phyloP scores from a whole-genome alignment of 371 early-diverging fungal genomes.

The Entomophthora muscae region DNA sequence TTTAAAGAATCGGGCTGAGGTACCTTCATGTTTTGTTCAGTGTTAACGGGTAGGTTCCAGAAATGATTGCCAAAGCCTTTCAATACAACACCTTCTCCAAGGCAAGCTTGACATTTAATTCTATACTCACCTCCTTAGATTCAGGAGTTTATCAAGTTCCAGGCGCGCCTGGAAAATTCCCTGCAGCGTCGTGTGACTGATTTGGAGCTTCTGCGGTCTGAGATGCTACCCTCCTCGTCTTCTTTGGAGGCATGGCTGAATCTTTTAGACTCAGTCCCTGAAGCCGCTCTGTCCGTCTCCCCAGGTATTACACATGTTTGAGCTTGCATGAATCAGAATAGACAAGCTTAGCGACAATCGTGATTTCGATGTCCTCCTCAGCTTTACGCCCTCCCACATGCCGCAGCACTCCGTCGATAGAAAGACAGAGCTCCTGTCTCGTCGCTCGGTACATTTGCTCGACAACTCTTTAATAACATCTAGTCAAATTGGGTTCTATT shows the following conservation, averaged over 20 bases:
- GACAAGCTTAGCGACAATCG: neutral
- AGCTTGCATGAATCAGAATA: neutral
- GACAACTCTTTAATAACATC: neutral
- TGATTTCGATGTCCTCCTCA: neutral
- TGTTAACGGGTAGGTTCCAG: neutral
- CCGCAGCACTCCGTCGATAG: neutral
- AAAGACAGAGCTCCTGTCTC: neutral
- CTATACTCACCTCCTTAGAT: neutral
- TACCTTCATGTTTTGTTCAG: neutral
- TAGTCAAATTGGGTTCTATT: neutral
- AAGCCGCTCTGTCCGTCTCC: neutral
- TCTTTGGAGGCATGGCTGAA: neutral
- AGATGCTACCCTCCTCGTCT: neutral
- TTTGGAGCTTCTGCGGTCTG: neutral
- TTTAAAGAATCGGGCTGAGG: neutral
- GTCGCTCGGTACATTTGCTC: neutral
- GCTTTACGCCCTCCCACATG: neutral
- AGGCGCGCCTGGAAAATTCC: neutral
- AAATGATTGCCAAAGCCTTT: neutral
- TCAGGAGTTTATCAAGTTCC: neutral
- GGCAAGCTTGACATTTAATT: neutral
- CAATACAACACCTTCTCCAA: neutral
- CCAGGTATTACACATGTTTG: neutral
- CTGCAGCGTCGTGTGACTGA: neutral
- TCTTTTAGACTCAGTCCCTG: neutral